These are phyloP conservation scores for Penicillium sp. DNA, from an alignment of 2,329 filamentous ascomycete species.

Conservation along the genomic window DNA sequence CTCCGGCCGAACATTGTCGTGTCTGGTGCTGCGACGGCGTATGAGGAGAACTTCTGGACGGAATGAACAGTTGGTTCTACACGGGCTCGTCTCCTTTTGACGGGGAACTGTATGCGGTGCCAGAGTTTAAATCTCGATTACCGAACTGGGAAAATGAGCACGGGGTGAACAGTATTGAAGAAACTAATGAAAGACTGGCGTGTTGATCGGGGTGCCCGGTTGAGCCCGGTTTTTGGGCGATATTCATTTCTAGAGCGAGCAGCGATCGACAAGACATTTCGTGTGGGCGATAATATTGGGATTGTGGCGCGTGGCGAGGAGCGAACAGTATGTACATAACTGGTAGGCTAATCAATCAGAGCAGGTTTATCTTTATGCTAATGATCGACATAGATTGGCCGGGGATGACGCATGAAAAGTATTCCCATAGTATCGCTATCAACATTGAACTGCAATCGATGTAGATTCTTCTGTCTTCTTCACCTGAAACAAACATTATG, in stretches of 20 bases:
- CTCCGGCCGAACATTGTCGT: slow-evolving; percentile 70
- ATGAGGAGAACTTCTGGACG: slow-evolving; percentile 68
- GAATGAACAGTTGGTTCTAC: slow-evolving; percentile 47
- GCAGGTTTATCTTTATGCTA: slow-evolving; percentile 6
- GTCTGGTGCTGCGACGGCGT: slow-evolving; percentile 51
- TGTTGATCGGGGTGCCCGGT: slow-evolving; percentile 63
- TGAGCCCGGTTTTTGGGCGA: slow-evolving; percentile 65
- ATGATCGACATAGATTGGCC: slow-evolving; percentile 35
- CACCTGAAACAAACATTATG: neutral
- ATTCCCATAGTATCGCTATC: neutral
- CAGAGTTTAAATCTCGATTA: slow-evolving; percentile 67
- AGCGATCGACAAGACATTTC: slow-evolving; percentile 38
- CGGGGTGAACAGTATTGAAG: slow-evolving; percentile 60
- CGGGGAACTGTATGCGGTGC: slow-evolving; percentile 65
- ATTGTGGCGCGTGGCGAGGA: slow-evolving; percentile 49
- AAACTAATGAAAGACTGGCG: slow-evolving; percentile 63
- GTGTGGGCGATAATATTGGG: slow-evolving; percentile 52
- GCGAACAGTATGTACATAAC: slow-evolving; percentile 52
- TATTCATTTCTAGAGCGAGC: slow-evolving; percentile 57
- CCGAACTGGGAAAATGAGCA: slow-evolving; percentile 53
- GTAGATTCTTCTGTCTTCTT: neutral
- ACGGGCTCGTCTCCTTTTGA: slow-evolving; percentile 49
- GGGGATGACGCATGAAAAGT: slow-evolving; percentile 22
- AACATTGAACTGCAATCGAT: neutral
- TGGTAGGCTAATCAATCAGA: no score